phyloP scores from a whole-genome alignment of 805 yeast genomes.

The Candida oleophila region DNA sequence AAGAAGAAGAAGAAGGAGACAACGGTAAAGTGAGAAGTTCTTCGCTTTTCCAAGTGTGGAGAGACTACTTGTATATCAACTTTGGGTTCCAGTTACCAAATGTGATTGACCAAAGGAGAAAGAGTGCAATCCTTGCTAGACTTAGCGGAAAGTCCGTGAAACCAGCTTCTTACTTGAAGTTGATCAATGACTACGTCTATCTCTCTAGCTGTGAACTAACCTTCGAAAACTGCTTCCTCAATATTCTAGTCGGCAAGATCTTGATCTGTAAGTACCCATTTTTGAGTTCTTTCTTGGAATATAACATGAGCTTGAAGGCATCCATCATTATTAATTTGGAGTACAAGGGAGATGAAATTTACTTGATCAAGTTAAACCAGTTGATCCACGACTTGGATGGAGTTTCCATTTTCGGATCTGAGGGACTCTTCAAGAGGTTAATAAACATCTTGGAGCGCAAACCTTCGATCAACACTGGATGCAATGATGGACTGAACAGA shows the following conservation, averaged over 20 bases:
- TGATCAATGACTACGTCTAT: conserved; percentile 26
- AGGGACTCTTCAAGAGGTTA: conserved; percentile 24
- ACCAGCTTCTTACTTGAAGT: conserved; percentile 10
- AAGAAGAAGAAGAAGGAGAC: neutral
- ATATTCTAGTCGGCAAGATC: conserved; percentile 26
- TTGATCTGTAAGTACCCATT: conserved; percentile 21
- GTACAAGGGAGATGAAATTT: conserved; percentile 25
- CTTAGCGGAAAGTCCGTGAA: conserved; percentile 14
- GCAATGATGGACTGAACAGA: conserved; percentile 27
- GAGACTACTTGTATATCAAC: conserved; percentile 15
- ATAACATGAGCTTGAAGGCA: conserved; percentile 24
- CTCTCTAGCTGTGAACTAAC: conserved; percentile 26
- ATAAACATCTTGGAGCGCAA: conserved; percentile 21
- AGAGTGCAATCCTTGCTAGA: conserved; percentile 13
- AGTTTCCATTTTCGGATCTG: conserved; percentile 26
- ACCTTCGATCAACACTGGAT: conserved; percentile 21
- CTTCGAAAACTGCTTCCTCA: conserved; percentile 35
- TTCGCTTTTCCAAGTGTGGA: conserved; percentile 1
- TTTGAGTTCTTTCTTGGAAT: conserved; percentile 17
- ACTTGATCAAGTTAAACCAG: conserved; percentile 20
- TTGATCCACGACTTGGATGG: conserved; percentile 34
- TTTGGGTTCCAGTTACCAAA: conserved; percentile 30
- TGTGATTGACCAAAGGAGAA: conserved; percentile 14
- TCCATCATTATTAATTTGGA: conserved; percentile 27
- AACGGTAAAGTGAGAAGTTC: neutral